Evolutionary conservation across 768 basidiomycete genomes (phyloP).

Genomic region (Mycena venus): DNA sequence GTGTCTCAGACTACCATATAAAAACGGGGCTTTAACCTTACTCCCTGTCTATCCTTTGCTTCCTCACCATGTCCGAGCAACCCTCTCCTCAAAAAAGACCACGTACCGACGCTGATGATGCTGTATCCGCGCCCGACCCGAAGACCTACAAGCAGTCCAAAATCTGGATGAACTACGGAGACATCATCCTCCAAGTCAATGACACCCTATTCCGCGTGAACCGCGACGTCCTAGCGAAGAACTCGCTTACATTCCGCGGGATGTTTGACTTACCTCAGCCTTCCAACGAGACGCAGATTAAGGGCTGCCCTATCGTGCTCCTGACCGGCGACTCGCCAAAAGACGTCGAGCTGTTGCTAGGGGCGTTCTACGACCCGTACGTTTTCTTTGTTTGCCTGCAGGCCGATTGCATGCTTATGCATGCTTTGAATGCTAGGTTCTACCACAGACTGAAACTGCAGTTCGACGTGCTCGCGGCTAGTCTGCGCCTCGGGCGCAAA

Average conservation of each 20-base stretch:
- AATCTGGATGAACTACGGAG: slow-evolving; percentile 21
- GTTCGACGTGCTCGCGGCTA: background rate
- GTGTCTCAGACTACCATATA: background rate
- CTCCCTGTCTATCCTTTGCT: background rate
- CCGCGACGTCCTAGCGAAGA: background rate
- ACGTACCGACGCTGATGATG: background rate
- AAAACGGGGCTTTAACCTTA: background rate
- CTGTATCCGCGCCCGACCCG: background rate
- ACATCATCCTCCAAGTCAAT: slow-evolving; percentile 14
- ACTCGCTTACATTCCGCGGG: background rate
- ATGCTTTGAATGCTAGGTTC: background rate
- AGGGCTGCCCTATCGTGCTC: background rate
- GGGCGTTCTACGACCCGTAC: background rate
- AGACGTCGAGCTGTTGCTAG: background rate
- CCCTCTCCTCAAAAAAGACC: background rate
- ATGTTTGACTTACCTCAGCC: background rate
- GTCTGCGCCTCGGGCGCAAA: slow-evolving; percentile 9
- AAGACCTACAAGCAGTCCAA: background rate
- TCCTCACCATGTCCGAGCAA: background rate
- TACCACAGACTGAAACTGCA: background rate
- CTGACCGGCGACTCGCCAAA: background rate
- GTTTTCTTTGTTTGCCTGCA: background rate
- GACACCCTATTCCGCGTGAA: slow-evolving; percentile 12
- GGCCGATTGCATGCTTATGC: background rate
- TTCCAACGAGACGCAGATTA: background rate